A percentile compares a stretch with the other conserved stretches of the same genome.
phyloP scores from a whole-genome alignment of 2,329 filamentous ascomycete species.

The Monilinia fructigena region DNA sequence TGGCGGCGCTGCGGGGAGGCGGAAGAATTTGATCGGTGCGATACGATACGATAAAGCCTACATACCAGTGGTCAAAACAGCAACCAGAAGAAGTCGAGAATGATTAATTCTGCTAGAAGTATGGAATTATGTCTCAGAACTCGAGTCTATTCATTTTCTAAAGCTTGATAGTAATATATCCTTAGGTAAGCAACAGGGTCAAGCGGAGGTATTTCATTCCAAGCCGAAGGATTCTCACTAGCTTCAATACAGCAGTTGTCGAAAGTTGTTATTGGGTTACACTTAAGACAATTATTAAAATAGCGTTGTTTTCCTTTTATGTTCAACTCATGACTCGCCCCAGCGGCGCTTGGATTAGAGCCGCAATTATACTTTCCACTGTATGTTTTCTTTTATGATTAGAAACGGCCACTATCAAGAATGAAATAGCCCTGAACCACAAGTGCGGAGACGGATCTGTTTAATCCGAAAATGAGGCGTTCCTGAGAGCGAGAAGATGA shows the following conservation, averaged over 20 bases:
- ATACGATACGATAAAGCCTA: background rate
- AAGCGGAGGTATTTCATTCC: background rate
- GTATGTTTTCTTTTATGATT: background rate
- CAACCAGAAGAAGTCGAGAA: background rate
- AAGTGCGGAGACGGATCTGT: background rate
- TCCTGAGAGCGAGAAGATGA: background rate
- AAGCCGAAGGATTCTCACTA: background rate
- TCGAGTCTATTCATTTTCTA: background rate
- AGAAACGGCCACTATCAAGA: slow-evolving; percentile 16
- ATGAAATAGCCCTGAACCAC: background rate
- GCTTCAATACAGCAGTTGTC: background rate
- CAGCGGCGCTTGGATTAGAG: background rate
- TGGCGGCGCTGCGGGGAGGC: slow-evolving; percentile 3
- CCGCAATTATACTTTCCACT: slow-evolving; percentile 4
- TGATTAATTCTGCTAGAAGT: background rate
- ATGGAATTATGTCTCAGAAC: background rate
- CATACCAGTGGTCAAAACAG: too few species aligned
- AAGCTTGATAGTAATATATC: background rate
- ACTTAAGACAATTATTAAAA: background rate
- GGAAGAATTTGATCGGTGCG: background rate
- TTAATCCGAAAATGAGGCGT: slow-evolving; percentile 2
- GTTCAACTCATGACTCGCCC: background rate
- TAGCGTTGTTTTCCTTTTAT: background rate
- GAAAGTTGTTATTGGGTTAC: background rate
- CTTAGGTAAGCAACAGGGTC: background rate